Base-by-base conservation (phyloP, 2,329 filamentous ascomycete species). In the Phaeosphaeria sp. region DNA sequence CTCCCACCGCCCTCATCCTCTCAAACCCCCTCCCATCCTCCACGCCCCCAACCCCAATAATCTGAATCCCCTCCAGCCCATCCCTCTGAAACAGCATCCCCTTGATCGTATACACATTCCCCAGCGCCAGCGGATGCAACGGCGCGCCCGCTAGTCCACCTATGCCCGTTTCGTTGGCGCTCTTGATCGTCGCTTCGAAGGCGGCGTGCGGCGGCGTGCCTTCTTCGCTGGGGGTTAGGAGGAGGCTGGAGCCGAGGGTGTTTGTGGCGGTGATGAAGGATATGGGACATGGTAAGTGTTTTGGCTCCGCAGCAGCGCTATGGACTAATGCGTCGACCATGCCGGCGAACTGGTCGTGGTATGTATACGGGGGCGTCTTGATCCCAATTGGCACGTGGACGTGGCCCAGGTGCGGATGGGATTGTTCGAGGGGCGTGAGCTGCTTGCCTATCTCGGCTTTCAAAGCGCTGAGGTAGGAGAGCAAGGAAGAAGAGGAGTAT, bases 321-420 rank as follows among this genome's bases (percentile, higher is more conserved):
- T 60, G 65, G 8, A 76, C 67, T 6, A 93, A 75, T 0, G 87
- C 84, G 0, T 74, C 61, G 1, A 87, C 73, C 15, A 93, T 75
- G 18, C 79, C 80, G 0, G 79, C 71, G 70, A 89, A 93, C 69
- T 93, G 87, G 0, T 82, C 85, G 0, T 83, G 77, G 69, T 92
- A 86, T 0, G 90, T 93, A 66, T 92, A 93, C 0, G 91, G 91
- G 5, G 91, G 91, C 1, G 87, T 89, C 71, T 94, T 94, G 62
- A 93, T 80, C 0, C 91, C 91, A 44, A 87, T 78, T 0, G 80
- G 78, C 0, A 87, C 76, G 39, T 70, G 63, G 0, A 53, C 49
- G 2, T 59, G 60, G 7, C 63, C 59, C 18, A 46, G 9, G 82
- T 64, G 55, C 9, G 56, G 47, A 22, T 63, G 55, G 30, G 59